Percentiles rank a stretch among this genome's conserved stretches.
Evolutionary conservation across 305 asterid genomes (phyloP).

Genomic region (Fraxinus baroniana): DNA sequence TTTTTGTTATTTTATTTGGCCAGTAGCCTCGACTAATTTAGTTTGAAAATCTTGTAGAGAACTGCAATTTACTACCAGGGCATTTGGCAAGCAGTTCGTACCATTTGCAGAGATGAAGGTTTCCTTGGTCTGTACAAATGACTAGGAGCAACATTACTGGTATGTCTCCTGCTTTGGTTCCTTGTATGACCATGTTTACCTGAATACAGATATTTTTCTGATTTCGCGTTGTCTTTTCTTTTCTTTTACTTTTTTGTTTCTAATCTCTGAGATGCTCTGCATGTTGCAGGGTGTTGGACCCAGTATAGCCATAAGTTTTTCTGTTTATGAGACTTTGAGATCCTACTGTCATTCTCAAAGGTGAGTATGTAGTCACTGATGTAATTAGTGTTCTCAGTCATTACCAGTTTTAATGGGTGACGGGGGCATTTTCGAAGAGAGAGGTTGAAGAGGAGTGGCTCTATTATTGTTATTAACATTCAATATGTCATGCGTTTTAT

Average conservation of each 20-base stretch:
- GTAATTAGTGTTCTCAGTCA: background rate
- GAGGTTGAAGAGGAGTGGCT: background rate
- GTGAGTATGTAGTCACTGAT: constrained; percentile 31
- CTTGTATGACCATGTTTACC: background rate
- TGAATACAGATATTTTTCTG: background rate
- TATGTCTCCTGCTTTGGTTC: constrained; percentile 24
- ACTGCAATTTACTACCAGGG: constrained; percentile 81
- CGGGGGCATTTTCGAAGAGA: background rate
- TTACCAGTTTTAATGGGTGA: background rate
- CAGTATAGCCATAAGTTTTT: constrained; percentile 90
- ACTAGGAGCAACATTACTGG: constrained; percentile 93
- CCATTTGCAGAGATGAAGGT: constrained; percentile 97
- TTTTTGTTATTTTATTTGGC: background rate
- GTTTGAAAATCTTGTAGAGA: constrained; percentile 51
- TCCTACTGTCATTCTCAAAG: constrained; percentile 63
- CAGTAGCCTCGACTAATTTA: constrained; percentile 11
- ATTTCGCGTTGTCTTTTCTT: background rate
- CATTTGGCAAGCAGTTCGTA: constrained; percentile 71
- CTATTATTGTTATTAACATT: background rate
- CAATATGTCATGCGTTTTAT: background rate
- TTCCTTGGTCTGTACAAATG: constrained; percentile 91
- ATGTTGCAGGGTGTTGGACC: constrained; percentile 91
- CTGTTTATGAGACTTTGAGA: constrained; percentile 84
- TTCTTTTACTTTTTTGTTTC: background rate
- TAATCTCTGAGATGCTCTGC: background rate